Evolutionary conservation across 2,329 filamentous ascomycete genomes (phyloP), one percentile per base, ranked within the genome.

Genomic region (Plenodomus tracheiphilus): DNA sequence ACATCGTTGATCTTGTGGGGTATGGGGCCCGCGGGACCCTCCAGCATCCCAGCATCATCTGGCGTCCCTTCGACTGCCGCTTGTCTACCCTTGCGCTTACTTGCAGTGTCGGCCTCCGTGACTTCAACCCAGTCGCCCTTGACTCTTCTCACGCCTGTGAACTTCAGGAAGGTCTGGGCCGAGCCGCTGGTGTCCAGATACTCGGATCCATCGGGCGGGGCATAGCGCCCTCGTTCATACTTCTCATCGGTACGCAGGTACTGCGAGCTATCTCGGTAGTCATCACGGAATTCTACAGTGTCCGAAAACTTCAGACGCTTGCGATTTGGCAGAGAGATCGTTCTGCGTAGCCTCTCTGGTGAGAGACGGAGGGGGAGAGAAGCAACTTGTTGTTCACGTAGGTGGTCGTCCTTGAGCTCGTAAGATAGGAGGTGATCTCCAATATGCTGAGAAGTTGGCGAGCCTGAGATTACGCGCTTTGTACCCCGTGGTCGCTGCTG

Each of bases 121-220:
- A 64, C 45, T 19, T 65, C 56, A 17, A 68, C 51, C 49, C 64
- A 68, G 15, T 37, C 50, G 6, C 49, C 51, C 16, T 61, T 58
- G 8, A 55, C 41, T 43, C 61, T 66, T 43, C 50, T 66, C 34
- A 56, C 39, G 4, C 65, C 56, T 8, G 60, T 61, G 22, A 68
- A 70, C 19, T 61, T 62, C 7, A 51, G 40, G n/a, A 56, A 59
- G 6, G 52, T 51, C 21, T 54, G 43, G 2, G 47, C 48, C 16
- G 39, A 47, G 1, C 67, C 67, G 30, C 64, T 68, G 1, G 65
- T 68, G 40, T 70, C 67, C 16, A 66, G 46, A 30, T 56, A 66
- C 38, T 64, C 60, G 7, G 43, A 45, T 7, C 55, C 61, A 46
- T 63, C 56, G 4, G 57, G 56, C 6, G 60, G 55, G 22, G 60